Evolutionary conservation across 306 rosid species (phyloP).

Genomic region (Prunus kanzakura): DNA sequence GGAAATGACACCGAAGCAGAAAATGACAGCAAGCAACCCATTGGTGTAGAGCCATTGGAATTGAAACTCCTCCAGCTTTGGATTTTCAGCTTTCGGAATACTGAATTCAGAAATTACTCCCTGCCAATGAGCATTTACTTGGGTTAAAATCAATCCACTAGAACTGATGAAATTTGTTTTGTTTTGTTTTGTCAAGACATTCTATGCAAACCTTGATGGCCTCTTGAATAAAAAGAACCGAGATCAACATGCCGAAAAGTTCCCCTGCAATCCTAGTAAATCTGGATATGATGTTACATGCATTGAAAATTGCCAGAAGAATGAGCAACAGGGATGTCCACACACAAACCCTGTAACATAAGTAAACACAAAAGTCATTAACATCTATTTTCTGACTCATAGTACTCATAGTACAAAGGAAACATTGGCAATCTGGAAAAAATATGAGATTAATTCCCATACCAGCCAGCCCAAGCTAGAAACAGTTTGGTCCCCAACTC

Average conservation of each 20-base stretch:
- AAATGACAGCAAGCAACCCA: slow-evolving; percentile 72
- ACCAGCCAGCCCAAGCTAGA: slow-evolving; percentile 95
- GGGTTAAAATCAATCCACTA: background rate
- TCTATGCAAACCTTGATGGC: slow-evolving; percentile 59
- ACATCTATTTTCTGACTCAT: background rate
- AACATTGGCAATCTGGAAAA: background rate
- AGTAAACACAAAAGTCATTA: background rate
- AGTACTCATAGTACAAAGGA: background rate
- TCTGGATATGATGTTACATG: slow-evolving; percentile 56
- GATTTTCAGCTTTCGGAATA: slow-evolving; percentile 54
- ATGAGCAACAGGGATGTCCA: slow-evolving; percentile 73
- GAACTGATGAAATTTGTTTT: background rate
- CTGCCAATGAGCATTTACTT: slow-evolving; percentile 27
- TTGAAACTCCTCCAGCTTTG: slow-evolving; percentile 34
- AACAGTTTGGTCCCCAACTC: slow-evolving; percentile 59
- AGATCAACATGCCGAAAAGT: slow-evolving; percentile 80
- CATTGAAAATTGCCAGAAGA: slow-evolving; percentile 79
- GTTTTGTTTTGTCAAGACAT: background rate
- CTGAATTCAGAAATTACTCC: slow-evolving; percentile 69
- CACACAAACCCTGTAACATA: slow-evolving; percentile 67
- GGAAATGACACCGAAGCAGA: slow-evolving; percentile 56
- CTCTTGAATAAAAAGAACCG: slow-evolving; percentile 82
- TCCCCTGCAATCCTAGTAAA: slow-evolving; percentile 92
- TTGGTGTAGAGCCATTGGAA: slow-evolving; percentile 69
- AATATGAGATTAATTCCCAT: slow-evolving; percentile 1